Evolutionary conservation across 768 basidiomycete species (phyloP).

Genomic region (Fomitopsis serialis): DNA sequence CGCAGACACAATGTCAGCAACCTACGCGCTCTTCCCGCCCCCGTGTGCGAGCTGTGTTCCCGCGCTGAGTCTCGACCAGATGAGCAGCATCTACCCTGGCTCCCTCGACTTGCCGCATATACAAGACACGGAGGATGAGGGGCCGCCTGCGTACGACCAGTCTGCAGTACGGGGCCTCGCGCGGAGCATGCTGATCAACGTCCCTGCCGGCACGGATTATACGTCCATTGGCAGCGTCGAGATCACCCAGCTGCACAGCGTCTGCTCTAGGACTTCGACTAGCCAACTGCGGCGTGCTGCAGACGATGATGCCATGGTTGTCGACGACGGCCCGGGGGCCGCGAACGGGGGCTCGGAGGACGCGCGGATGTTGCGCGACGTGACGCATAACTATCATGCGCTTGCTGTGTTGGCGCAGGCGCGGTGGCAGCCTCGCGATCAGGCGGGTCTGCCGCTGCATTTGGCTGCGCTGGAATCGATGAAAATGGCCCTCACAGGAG

Average conservation of each 20-base stretch:
- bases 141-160: slow-evolving; percentile 26
- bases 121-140: slow-evolving; percentile 24
- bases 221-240: slow-evolving; percentile 47
- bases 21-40: slow-evolving; percentile 43
- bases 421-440: slow-evolving; percentile 44
- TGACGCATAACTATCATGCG: slow-evolving; percentile 66
- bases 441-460: slow-evolving; percentile 64
- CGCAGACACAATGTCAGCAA: slow-evolving; percentile 19
- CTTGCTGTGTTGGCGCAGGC: slow-evolving; percentile 54
- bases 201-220: slow-evolving; percentile 41
- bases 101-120: slow-evolving; percentile 22
- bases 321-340: background rate
- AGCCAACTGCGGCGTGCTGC: background rate
- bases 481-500: slow-evolving; percentile 13
- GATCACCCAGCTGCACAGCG: slow-evolving; percentile 53
- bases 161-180: slow-evolving; percentile 48
- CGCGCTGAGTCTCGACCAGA: background rate
- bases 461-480: slow-evolving; percentile 68
- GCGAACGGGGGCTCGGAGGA: slow-evolving; percentile 22
- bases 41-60: background rate
- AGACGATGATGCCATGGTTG: background rate
- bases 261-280: slow-evolving; percentile 35
- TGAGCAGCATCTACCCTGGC: slow-evolving; percentile 33
- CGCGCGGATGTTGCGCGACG: slow-evolving; percentile 38
- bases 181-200: slow-evolving; percentile 54